These are phyloP conservation scores for Boletus sp. DNA, from an alignment of 768 basidiomycete genomes.

Conservation along the genomic window DNA sequence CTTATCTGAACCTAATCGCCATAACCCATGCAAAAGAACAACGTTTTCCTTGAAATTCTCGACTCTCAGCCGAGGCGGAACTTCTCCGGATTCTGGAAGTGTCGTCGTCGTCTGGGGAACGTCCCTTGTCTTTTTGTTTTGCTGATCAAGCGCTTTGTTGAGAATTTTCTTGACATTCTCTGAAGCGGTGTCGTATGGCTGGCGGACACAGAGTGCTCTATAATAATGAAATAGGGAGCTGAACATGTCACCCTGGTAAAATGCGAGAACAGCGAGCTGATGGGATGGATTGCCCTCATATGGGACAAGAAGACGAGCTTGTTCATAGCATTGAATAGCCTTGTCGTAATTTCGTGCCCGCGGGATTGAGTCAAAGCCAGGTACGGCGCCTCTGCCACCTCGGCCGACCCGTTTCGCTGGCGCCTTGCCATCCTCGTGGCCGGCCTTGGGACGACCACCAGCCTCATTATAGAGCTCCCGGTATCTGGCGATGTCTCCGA, in stretches of 20 bases:
- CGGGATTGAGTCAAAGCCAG: slow-evolving; percentile 42
- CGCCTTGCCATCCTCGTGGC: slow-evolving; percentile 55
- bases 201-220: slow-evolving; percentile 81
- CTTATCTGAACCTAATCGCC: slow-evolving; percentile 57
- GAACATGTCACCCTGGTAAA: slow-evolving; percentile 82
- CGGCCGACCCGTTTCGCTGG: slow-evolving; percentile 40
- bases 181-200: slow-evolving; percentile 82
- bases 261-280: slow-evolving; percentile 90
- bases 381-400: slow-evolving; percentile 46
- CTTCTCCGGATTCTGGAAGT: slow-evolving; percentile 29
- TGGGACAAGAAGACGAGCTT: slow-evolving; percentile 78
- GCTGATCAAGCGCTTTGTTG: slow-evolving; percentile 60
- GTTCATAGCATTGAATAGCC: slow-evolving; percentile 79
- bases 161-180: slow-evolving; percentile 81
- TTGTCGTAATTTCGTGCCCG: slow-evolving; percentile 68
- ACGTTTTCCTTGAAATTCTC: slow-evolving; percentile 70
- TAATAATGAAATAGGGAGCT: slow-evolving; percentile 82
- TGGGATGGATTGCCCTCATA: slow-evolving; percentile 93
- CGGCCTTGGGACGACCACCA: slow-evolving; percentile 59
- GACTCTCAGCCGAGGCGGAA: slow-evolving; percentile 50
- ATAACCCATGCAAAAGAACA: slow-evolving; percentile 74
- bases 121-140: slow-evolving; percentile 45
- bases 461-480: slow-evolving; percentile 83
- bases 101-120: slow-evolving; percentile 30
- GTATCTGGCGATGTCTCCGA: slow-evolving; percentile 94